phyloP scores from a whole-genome alignment of 2,329 filamentous ascomycete species.

The Epichloe glyceriae region DNA sequence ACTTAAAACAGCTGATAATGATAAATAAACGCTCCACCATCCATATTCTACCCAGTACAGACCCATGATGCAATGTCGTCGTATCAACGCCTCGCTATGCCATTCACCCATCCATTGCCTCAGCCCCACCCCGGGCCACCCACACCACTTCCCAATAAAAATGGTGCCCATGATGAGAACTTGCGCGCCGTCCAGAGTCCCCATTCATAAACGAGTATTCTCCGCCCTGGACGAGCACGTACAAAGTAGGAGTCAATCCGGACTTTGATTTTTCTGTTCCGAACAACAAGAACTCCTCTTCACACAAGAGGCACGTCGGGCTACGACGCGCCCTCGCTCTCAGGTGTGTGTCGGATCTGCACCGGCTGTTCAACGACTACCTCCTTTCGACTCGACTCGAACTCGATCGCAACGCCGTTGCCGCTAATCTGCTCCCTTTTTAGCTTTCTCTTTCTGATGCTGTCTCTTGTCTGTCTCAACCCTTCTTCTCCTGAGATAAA shows the following conservation, averaged over 20 bases:
- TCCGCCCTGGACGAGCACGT: too few species aligned
- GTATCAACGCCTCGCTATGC: slow-evolving; percentile 24
- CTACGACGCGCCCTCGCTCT: neutral
- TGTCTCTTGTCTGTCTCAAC: slow-evolving; percentile 19
- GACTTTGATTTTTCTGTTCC: too few species aligned
- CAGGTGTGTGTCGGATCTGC: slow-evolving; percentile 13
- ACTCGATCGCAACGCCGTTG: slow-evolving; percentile 3
- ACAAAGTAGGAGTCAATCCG: too few species aligned
- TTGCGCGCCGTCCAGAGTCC: too few species aligned
- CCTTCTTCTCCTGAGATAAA: slow-evolving; percentile 21
- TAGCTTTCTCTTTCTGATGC: slow-evolving; percentile 23
- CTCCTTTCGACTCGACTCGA: neutral
- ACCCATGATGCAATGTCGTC: slow-evolving; percentile 8
- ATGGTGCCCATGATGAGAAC: too few species aligned
- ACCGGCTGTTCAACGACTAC: slow-evolving; percentile 14
- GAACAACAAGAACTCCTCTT: too few species aligned
- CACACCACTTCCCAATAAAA: too few species aligned
- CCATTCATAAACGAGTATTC: too few species aligned
- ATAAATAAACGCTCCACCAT: neutral
- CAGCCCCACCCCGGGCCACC: too few species aligned
- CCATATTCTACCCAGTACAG: neutral
- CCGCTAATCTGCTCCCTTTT: slow-evolving; percentile 11
- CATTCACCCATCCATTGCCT: neutral
- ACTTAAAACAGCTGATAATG: neutral
- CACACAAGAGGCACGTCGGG: neutral